Conservation (phyloP, 2,329 filamentous ascomycete genomes). For the Microsporum canis region DNA sequence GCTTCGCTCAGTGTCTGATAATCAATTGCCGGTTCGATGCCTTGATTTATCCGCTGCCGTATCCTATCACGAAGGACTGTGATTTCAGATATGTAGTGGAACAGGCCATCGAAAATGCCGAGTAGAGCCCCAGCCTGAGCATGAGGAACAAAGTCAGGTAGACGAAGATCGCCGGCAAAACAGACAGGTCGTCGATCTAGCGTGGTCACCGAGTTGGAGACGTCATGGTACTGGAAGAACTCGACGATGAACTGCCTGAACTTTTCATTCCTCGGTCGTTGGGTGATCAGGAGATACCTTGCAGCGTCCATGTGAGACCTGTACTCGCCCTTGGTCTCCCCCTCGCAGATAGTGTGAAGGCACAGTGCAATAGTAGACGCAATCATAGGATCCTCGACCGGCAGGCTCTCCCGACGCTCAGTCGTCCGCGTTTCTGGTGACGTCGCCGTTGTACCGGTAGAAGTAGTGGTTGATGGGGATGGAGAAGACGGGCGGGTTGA, state of each 20-base stretch:
- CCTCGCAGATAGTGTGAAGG: constrained; percentile 50
- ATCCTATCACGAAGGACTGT: constrained; percentile 65
- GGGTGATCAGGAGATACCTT: constrained; percentile 54
- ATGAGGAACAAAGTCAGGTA: constrained; percentile 45
- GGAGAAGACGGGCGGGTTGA: constrained; percentile 9
- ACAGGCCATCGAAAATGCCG: constrained; percentile 72
- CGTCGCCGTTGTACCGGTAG: background rate
- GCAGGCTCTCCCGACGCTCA: constrained; percentile 17
- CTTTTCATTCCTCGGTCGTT: constrained; percentile 51
- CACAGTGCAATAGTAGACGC: constrained; percentile 50
- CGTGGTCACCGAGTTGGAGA: constrained; percentile 47
- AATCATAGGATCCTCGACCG: constrained; percentile 49
- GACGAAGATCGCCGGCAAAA: constrained; percentile 42
- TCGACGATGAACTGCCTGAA: constrained; percentile 62
- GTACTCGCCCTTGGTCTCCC: constrained; percentile 57
- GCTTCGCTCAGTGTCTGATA: constrained; percentile 62
- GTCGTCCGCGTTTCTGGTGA: constrained; percentile 17
- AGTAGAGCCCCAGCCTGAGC: constrained; percentile 52
- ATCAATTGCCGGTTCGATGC: constrained; percentile 58
- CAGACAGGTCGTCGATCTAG: constrained; percentile 43
- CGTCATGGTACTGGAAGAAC: constrained; percentile 75
- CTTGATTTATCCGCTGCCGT: constrained; percentile 51
- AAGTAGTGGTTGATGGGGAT: background rate
- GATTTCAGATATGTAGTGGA: constrained; percentile 66
- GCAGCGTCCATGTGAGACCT: constrained; percentile 69